Base-by-base conservation (phyloP, 805 yeast species). In the Middelhovenomyces tepae region DNA sequence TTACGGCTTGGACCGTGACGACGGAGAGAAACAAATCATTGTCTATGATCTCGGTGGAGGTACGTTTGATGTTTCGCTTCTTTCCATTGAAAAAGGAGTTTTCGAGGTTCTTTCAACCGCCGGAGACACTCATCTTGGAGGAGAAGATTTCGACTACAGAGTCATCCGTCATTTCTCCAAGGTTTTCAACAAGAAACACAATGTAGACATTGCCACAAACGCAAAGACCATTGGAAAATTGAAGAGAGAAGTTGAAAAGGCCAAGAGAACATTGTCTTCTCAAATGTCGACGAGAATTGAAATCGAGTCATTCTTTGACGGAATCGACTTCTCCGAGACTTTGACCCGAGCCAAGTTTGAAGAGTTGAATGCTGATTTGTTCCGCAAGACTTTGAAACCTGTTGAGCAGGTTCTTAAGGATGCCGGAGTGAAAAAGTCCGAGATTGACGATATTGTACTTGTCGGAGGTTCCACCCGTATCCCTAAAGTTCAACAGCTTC, bases 381-480 rank as follows among this genome's bases (percentile, higher is more conserved):
- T 89, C 75, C 85, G 84, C 71, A 83, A 83, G 62, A 89, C 98
- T 35, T 69, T 89, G 59, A 87, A 83, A 59, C 96, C 97, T 35
- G 97, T 89, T 47, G 94, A 85, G 65, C 89, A 82, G 65, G 97
- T 89, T 31, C 71, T 89, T 59, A 82, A 82, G 64, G 98, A 91
- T 63, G 77, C 96, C 34, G 89, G 87, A 59, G 71, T 87, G 44
- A 77, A 78, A 62, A 82, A 82, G 66, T 66, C 78, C 44, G 94
- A 84, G 51, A 75, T 89, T 52, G 85, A 89, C 61, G 98, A 89
- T 56, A 86, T 89, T 57, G 97, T 89, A 28, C 70, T 89, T 34
- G 98, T 89, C 56, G 98, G 98, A 72, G 98, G 98, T 65, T 89
- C 98, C 25, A 91, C 98, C 36, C 84, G 97, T 74, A 91, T 89